Evolutionary conservation across 1,284 basidiomycete genomes (phyloP).

Genomic region (Acaromyces ingoldii): DNA sequence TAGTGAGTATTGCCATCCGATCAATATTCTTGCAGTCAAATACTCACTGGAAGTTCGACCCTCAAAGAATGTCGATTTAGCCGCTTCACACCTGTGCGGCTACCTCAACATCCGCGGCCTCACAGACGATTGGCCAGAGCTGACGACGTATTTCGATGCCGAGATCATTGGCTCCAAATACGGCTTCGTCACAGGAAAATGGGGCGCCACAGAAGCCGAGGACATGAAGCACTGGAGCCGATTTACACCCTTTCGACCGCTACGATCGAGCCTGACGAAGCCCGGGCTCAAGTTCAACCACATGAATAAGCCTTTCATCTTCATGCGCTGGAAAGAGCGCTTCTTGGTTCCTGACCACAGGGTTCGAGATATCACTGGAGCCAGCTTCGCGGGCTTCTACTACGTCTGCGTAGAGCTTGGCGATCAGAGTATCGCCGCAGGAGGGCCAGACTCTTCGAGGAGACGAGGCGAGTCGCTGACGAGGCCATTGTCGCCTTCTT

Average conservation of each 20-base stretch:
- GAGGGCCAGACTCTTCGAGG: neutral
- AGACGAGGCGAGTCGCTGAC: neutral
- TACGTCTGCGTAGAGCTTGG: constrained; percentile 73
- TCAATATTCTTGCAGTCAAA: too few species aligned
- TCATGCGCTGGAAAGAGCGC: constrained; percentile 95
- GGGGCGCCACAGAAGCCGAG: constrained; percentile 43
- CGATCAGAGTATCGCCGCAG: constrained; percentile 11
- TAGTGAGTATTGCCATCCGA: too few species aligned
- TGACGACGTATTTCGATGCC: constrained; percentile 50
- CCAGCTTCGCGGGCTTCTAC: constrained; percentile 78
- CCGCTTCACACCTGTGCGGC: constrained; percentile 40
- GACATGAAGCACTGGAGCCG: constrained; percentile 47
- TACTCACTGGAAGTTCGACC: too few species aligned
- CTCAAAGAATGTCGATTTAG: constrained; percentile 35
- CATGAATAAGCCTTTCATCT: constrained; percentile 55
- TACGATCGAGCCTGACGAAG: constrained; percentile 20
- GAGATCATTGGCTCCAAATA: constrained; percentile 45
- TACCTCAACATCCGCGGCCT: constrained; percentile 49
- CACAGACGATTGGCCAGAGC: constrained; percentile 49
- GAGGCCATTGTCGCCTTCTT: neutral
- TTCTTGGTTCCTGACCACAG: constrained; percentile 90
- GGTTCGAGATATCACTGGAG: constrained; percentile 88
- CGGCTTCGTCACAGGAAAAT: constrained; percentile 42
- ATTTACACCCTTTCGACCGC: constrained; percentile 34
- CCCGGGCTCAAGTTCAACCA: constrained; percentile 34